Base-by-base conservation (phyloP, 257 asterid species). In the Vinca minor region DNA sequence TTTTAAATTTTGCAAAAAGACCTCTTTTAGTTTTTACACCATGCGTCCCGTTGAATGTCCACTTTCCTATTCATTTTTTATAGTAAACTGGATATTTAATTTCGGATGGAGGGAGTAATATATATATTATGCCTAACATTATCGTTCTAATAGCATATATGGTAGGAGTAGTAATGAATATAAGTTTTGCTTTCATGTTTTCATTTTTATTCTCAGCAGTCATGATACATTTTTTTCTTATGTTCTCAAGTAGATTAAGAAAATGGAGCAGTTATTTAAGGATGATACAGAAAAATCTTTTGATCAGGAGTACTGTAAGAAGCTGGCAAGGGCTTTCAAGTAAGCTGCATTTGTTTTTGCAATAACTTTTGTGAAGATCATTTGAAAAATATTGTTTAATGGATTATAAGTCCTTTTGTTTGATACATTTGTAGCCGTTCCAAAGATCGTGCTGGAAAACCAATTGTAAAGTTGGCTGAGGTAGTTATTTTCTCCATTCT, bases 381-480 rank as follows among this genome's bases (percentile, higher is more conserved):
- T n/a, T 45, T 65, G n/a, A 38, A 23, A n/a, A n/a, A n/a, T n/a
- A n/a, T n/a, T n/a, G 14, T 32, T 39, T n/a, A 29, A 38, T 54
- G 49, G 20, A 41, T 32, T 25, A 49, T 42, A 32, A 32, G 48
- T 71, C 61, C 52, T 32, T 26, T 42, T 15, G 42, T 44, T 76
- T 68, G 23, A 17, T 66, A 59, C 76, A 61, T 71, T 50, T 76
- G n/a, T 77, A 92, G 98, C 63, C 84, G 82, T 23, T 87, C 93
- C 12, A 86, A 79, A 63, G 87, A 83, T 18, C 98, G 98, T 67
- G 89, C 93, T n/a, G 95, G 96, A 72, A 88, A 88, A 74, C 93
- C 95, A 15, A 71, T 62, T 38, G 84, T 75, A 61, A 88, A 87
- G 80, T 92, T 95, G 95, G 78, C 70, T 4, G 96, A 92, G 96